Percentiles rank a stretch among this genome's conserved stretches.
Evolutionary conservation across 306 rosid species (phyloP).

Genomic region (Trifolium pratense): DNA sequence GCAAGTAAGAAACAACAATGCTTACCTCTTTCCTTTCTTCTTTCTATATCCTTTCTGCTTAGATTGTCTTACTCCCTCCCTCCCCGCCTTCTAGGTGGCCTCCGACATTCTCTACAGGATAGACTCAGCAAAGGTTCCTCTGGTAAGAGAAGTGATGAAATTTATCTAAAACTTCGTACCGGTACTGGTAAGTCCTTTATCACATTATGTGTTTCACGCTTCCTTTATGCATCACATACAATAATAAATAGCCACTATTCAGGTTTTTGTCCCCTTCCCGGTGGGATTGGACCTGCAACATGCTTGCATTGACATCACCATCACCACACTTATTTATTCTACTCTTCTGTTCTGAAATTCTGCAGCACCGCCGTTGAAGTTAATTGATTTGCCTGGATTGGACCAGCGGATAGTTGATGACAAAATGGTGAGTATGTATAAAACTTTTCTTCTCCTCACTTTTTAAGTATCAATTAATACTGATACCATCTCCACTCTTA

Average conservation of each 20-base stretch:
- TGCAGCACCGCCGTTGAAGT: slow-evolving; percentile 89
- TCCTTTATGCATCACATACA: slow-evolving; percentile 2
- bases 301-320: neutral
- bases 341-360: slow-evolving; percentile 35
- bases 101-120: slow-evolving; percentile 93
- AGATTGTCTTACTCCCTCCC: slow-evolving; percentile 26
- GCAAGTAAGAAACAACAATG: slow-evolving; percentile 64
- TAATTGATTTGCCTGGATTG: slow-evolving; percentile 96
- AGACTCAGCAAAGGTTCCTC: slow-evolving; percentile 86
- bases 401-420: slow-evolving; percentile 90
- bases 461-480: slow-evolving; percentile 22
- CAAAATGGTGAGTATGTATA: slow-evolving; percentile 65
- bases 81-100: slow-evolving; percentile 59
- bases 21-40: slow-evolving; percentile 3
- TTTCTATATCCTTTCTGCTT: too few relatives aligned
- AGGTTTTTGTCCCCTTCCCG: too few relatives aligned
- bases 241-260: too few relatives aligned
- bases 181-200: slow-evolving; percentile 67
- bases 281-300: neutral
- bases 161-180: slow-evolving; percentile 80
- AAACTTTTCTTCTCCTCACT: slow-evolving; percentile 20
- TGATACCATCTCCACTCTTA: slow-evolving; percentile 28
- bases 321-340: slow-evolving; percentile 21
- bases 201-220: slow-evolving; percentile 21
- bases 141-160: slow-evolving; percentile 82